phyloP scores from a whole-genome alignment of 2,329 filamentous ascomycete genomes.

The Cytospora piceicola region DNA sequence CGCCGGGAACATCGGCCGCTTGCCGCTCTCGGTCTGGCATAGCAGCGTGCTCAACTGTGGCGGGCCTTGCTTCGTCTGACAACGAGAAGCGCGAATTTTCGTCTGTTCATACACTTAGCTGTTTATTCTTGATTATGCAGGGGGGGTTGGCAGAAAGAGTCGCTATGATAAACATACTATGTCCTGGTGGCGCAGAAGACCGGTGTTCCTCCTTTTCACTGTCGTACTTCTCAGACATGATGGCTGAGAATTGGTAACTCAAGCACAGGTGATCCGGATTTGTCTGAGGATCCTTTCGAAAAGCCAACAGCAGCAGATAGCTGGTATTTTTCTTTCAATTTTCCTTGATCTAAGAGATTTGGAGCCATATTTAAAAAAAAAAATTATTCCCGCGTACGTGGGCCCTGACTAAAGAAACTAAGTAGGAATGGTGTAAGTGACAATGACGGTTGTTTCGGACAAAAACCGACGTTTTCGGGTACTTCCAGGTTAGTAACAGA shows the following conservation, averaged over 20 bases:
- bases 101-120: slow-evolving; percentile 8
- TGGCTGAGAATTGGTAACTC: not conserved
- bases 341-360: not conserved
- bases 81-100: not conserved
- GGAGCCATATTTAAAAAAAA: slow-evolving; percentile 4
- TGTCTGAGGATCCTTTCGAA: not conserved
- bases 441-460: not conserved
- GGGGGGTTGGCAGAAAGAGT: not conserved
- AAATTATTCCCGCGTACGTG: not conserved
- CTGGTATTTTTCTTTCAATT: not conserved
- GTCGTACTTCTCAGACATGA: slow-evolving; percentile 17
- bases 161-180: slow-evolving; percentile 14
- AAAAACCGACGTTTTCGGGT: not conserved
- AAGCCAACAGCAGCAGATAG: not conserved
- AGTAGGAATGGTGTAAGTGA: not conserved
- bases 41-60: slow-evolving; percentile 1
- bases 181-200: slow-evolving; percentile 2
- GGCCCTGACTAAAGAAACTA: not conserved
- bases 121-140: not conserved
- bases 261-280: not conserved
- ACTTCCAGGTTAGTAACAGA: not conserved
- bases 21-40: slow-evolving; percentile 5
- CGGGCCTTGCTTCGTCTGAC: slow-evolving; percentile 12
- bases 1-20: slow-evolving; percentile 13
- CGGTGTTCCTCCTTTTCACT: slow-evolving; percentile 21